A percentile compares a stretch with the other conserved stretches of the same genome.
These are phyloP conservation scores for Pseudogymnoascus sp. DNA, from an alignment of 2,329 filamentous ascomycete species.

Conservation along the genomic window DNA sequence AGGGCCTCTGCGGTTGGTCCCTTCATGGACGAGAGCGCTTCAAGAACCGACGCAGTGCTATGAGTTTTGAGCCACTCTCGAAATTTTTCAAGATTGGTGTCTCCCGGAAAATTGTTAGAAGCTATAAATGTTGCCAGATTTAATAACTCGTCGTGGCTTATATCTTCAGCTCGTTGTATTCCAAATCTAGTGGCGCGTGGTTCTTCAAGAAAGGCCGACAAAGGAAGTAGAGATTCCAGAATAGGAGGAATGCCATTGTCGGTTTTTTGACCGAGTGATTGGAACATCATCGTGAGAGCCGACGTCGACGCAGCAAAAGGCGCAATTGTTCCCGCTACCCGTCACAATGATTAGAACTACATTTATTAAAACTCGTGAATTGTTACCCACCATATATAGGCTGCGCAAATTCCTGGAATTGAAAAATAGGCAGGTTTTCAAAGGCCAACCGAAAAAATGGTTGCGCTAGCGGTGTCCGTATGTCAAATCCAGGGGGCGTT, in stretches of 20 bases:
- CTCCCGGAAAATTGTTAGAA: background rate
- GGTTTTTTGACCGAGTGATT: background rate
- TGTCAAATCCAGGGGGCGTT: conserved; percentile 10
- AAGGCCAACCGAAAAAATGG: background rate
- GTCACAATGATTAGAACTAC: background rate
- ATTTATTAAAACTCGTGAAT: background rate
- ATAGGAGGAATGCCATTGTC: background rate
- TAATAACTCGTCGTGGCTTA: background rate
- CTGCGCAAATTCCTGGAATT: background rate
- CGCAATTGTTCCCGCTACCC: background rate
- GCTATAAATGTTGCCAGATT: background rate
- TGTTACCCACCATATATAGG: background rate
- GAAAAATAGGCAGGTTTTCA: background rate
- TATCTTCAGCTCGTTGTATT: background rate
- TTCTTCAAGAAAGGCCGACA: background rate
- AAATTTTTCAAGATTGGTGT: background rate
- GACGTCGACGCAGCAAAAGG: background rate
- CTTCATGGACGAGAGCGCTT: conserved; percentile 10
- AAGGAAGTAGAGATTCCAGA: background rate
- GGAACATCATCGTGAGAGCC: background rate
- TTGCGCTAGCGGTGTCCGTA: background rate
- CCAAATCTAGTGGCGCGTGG: background rate
- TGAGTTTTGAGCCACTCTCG: conserved; percentile 10
- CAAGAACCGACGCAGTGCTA: background rate
- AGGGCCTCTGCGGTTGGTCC: conserved; percentile 12